Conservation (phyloP, 2,329 filamentous ascomycete genomes). For the Exophiala aquamarina region DNA sequence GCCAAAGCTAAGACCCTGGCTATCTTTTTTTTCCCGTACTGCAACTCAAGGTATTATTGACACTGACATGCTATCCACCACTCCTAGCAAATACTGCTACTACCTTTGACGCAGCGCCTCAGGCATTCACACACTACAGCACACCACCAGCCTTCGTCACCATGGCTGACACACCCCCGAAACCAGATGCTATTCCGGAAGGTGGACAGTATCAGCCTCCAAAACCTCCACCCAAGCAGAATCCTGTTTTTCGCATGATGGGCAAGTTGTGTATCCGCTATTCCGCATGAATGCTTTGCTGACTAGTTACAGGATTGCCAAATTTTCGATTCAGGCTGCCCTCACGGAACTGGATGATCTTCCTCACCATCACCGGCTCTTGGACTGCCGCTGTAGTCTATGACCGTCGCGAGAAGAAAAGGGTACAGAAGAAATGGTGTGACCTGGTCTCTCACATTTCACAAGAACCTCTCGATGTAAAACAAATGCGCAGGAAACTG, state of each 20-base stretch:
- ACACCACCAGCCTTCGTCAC: slow-evolving; percentile 4
- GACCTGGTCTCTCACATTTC: slow-evolving; percentile 81
- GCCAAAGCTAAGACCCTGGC: no score
- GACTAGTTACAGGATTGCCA: slow-evolving; percentile 64
- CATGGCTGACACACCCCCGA: slow-evolving; percentile 36
- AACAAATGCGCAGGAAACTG: slow-evolving; percentile 75
- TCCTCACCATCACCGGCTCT: slow-evolving; percentile 74
- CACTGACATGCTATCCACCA: no score
- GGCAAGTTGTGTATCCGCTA: slow-evolving; percentile 35
- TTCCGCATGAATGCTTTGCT: slow-evolving; percentile 18
- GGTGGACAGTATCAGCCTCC: slow-evolving; percentile 37
- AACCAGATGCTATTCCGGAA: slow-evolving; percentile 11
- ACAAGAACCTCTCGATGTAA: slow-evolving; percentile 69
- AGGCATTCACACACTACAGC: no score
- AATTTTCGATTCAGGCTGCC: slow-evolving; percentile 80
- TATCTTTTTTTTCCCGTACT: no score
- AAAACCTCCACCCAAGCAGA: slow-evolving; percentile 54
- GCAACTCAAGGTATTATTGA: no score
- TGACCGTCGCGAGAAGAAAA: slow-evolving; percentile 86
- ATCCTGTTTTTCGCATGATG: slow-evolving; percentile 75
- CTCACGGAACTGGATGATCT: slow-evolving; percentile 97
- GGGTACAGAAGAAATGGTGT: slow-evolving; percentile 82
- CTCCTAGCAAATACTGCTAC: no score
- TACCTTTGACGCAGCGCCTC: no score
- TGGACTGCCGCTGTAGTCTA: slow-evolving; percentile 83